Evolutionary conservation across 495 filamentous ascomycete genomes (phyloP), one percentile per base, ranked within the genome.

Genomic region (Annulohypoxylon bovei): DNA sequence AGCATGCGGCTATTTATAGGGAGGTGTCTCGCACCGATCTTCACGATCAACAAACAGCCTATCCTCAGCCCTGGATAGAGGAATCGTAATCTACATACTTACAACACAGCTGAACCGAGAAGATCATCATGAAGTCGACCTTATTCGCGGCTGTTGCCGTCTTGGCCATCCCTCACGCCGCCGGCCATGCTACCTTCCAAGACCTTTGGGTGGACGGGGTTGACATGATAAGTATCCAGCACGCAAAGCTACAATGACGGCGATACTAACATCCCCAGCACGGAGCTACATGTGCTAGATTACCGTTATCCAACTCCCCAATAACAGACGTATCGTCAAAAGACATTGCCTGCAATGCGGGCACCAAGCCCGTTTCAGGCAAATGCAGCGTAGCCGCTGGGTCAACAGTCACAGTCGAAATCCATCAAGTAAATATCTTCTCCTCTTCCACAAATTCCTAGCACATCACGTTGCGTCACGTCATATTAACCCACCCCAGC

Each of bases 141-240:
- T 47, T 72, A 16, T 16, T 77, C 55, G 71, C 75, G 57, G 68
- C 75, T 57, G 62, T 72, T 11, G 69, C 76, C 11, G 74, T 78
- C 33, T 69, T 84, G 7, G 70, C 70, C 23, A 77, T 75, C 25
- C 73, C 74, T 8, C 57, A 80, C 20, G 80, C 76, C 37, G 75
- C 81, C 14, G 81, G 80, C 37, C 84, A 87, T 58, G 81, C 84
- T 30, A 84, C 78, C 49, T 87, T 85, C 78, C 84, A 87, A 58
- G 73, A 84, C 44, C 79, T 87, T 58, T 86, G 82, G 82, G 73
- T 86, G 11, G 75, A 85, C 47, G 83, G 81, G 9, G 77, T 79
- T 6, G 84, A 87, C 66, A 80, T 78, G 78, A 82, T 82, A 81
- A 73, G 80, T 81, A 54, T 20, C 44, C 32, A 42, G 20, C 40